Evolutionary conservation across 345 rosid genomes (phyloP), one percentile per base, ranked within the genome.

Genomic region (Cardamine resedifolia): DNA sequence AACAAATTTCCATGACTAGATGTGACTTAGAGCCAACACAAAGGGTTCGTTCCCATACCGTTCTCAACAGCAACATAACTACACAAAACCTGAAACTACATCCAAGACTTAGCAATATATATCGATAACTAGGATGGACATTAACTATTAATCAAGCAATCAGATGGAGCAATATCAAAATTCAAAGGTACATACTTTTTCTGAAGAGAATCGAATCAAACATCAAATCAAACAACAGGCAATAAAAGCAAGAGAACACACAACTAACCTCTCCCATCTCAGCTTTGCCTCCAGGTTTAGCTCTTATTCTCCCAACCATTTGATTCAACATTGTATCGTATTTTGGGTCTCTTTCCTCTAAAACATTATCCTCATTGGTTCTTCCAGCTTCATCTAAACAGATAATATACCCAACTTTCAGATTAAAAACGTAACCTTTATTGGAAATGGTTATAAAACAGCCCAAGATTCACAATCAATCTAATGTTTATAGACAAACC

Each of bases 261-360:
- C 2, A 59, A 69, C 92, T 82, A 49, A 92, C 99, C 92, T 92
- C 98, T 19, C 96, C 97, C 84, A 84, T 95, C 85, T 90, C 92
- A 33, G 70, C 88, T 79, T 83, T 85, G 33, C 98, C 97, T 64
- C 96, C 99, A 12, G 94, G 85, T 79, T 84, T 95, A 24, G 98
- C 50, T 71, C 23, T 79, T 34, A 95, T 83, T 78, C 98, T 85
- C 57, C 99, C 99, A 44, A 83, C 88, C 97, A 95, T 90, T 81
- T 90, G 94, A 60, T 61, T 81, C 65, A 95, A 87, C 99, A 95
- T 88, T 18, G 83, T 85, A 78, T 95, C 92, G 48, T 72, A 95
- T 60, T 86, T 71, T 1, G 88, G 84, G 82, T 95, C 90, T 47
- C 82, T 71, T 58, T 87, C 90, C 76, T 90, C 96, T 48, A 92